phyloP scores from a whole-genome alignment of 83 land plant species.

The Thuja plicata region DNA sequence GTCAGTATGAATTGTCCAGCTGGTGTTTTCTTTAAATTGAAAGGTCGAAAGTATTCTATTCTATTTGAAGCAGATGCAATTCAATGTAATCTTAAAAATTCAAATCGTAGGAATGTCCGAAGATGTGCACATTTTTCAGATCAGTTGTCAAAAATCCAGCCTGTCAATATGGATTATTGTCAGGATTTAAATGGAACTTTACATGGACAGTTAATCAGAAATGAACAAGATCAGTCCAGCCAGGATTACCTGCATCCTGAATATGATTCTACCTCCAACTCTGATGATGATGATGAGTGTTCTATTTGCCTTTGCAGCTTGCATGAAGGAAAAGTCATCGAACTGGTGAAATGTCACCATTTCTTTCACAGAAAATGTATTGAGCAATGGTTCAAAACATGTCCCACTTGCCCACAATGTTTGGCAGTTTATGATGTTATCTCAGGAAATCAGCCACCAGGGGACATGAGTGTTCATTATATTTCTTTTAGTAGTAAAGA shows the following conservation, averaged over 20 bases:
- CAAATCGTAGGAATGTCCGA: slow-evolving; percentile 9
- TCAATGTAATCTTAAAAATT: slow-evolving; percentile 17
- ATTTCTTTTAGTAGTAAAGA: not conserved
- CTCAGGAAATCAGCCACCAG: slow-evolving; percentile 24
- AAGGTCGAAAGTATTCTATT: not conserved
- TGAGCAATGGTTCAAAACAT: slow-evolving; percentile 22
- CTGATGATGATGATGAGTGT: slow-evolving; percentile 25
- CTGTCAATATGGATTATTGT: not conserved
- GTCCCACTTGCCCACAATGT: slow-evolving; percentile 35
- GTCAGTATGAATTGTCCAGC: not conserved
- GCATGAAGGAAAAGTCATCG: slow-evolving; percentile 16
- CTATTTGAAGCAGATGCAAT: slow-evolving; percentile 24
- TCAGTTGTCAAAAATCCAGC: not conserved
- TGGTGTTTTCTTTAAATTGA: not conserved
- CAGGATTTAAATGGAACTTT: slow-evolving; percentile 9
- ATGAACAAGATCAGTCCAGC: not conserved
- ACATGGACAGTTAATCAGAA: not conserved
- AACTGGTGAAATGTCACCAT: slow-evolving; percentile 27
- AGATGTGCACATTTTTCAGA: slow-evolving; percentile 5
- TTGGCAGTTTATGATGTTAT: slow-evolving; percentile 24
- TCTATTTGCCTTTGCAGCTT: slow-evolving; percentile 25
- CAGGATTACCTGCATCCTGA: not conserved
- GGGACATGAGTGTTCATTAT: slow-evolving; percentile 15
- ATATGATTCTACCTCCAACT: slow-evolving; percentile 14
- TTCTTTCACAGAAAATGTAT: slow-evolving; percentile 30